Conservation (phyloP, 192 early-diverging fungal species). For the Haplosporangium gracile region DNA sequence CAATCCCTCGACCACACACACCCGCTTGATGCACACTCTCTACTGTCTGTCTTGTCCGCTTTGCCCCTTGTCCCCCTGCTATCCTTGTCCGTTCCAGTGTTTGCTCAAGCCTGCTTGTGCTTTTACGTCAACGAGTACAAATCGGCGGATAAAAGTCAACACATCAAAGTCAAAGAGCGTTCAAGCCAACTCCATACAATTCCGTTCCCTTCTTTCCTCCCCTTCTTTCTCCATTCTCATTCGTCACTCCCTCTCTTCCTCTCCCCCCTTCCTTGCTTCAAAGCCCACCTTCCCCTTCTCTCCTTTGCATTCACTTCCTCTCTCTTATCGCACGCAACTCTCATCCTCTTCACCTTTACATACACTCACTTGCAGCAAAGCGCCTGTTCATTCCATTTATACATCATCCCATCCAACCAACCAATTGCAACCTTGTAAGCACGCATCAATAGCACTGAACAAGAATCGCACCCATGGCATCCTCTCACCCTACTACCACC, state of each 20-base stretch:
- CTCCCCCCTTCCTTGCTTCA: not conserved
- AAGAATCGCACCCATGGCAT: not conserved
- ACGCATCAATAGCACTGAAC: not conserved
- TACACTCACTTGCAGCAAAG: not conserved
- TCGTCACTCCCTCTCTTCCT: not conserved
- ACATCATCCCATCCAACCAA: not conserved
- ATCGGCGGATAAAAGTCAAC: not conserved
- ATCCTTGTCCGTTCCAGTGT: too few species aligned
- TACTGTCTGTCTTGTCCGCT: too few species aligned
- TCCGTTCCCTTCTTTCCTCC: not conserved
- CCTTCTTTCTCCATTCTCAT: not conserved
- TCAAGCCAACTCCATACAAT: too few species aligned
- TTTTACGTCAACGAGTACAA: not conserved
- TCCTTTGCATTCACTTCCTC: conserved; percentile 1
- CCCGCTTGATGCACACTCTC: too few species aligned
- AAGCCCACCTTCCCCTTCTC: not conserved
- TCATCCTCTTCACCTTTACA: too few species aligned
- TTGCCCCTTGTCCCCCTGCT: not conserved
- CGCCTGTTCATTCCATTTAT: not conserved
- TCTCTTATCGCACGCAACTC: not conserved
- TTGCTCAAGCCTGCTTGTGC: too few species aligned
- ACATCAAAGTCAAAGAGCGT: not conserved
- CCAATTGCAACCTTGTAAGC: not conserved
- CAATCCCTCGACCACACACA: not conserved
- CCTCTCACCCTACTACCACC: not conserved